Percentiles rank a stretch among this genome's conserved stretches.
Evolutionary conservation across 768 basidiomycete species (phyloP).

Genomic region (Baorangia bicolor): DNA sequence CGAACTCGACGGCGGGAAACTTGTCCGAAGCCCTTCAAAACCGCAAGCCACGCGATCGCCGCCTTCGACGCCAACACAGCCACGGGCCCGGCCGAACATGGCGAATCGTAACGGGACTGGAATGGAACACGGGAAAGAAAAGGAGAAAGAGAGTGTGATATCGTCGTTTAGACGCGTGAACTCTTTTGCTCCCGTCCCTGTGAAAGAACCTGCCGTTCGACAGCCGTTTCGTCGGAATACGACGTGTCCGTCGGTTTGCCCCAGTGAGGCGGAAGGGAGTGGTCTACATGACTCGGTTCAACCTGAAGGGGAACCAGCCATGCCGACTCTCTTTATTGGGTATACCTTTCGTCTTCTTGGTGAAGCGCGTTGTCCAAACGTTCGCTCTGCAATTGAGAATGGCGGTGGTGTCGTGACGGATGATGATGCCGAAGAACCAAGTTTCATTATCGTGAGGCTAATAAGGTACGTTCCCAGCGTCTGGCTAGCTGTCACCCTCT

Average conservation of each 20-base stretch:
- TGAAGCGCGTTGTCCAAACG: slow-evolving; percentile 59
- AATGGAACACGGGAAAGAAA: slow-evolving; percentile 8
- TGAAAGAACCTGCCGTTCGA: slow-evolving; percentile 25
- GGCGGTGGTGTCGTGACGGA: slow-evolving; percentile 51
- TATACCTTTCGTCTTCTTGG: slow-evolving; percentile 60
- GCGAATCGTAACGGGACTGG: neutral
- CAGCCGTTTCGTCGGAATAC: slow-evolving; percentile 49
- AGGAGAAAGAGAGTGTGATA: slow-evolving; percentile 42
- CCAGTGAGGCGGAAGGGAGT: slow-evolving; percentile 21
- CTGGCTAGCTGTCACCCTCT: neutral
- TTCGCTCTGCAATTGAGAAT: slow-evolving; percentile 58
- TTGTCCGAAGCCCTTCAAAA: slow-evolving; percentile 63
- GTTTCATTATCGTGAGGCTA: slow-evolving; percentile 69
- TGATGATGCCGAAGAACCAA: slow-evolving; percentile 49
- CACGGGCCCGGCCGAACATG: neutral
- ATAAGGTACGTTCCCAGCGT: slow-evolving; percentile 52
- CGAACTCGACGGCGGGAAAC: slow-evolving; percentile 52
- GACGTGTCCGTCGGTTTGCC: slow-evolving; percentile 21
- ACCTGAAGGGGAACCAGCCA: neutral
- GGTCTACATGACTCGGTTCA: neutral
- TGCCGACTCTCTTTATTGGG: slow-evolving; percentile 49
- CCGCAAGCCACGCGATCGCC: slow-evolving; percentile 27
- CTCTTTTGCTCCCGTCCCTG: slow-evolving; percentile 53
- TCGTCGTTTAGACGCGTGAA: slow-evolving; percentile 61
- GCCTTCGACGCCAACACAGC: slow-evolving; percentile 16